A percentile compares a stretch with the other conserved stretches of the same genome.
Conservation (phyloP, 2,329 filamentous ascomycete species). For the Colletotrichum sidae region DNA sequence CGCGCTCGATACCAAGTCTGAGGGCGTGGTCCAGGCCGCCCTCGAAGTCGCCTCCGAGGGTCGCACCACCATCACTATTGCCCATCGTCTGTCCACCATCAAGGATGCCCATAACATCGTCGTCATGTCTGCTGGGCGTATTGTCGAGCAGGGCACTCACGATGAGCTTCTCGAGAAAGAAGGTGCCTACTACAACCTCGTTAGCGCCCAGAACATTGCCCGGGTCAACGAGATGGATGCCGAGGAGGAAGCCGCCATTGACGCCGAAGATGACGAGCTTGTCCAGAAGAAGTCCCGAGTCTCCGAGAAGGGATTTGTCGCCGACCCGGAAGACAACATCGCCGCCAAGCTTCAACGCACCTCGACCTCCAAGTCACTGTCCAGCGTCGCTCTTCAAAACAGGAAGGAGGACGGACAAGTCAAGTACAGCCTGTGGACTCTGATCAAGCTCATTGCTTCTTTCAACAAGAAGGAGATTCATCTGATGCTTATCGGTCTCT, state of each 20-base stretch:
- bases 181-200: slow-evolving; percentile 84
- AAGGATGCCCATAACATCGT: slow-evolving; percentile 95
- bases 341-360: slow-evolving; percentile 67
- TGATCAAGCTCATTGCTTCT: slow-evolving; percentile 81
- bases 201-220: slow-evolving; percentile 87
- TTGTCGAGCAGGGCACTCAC: slow-evolving; percentile 93
- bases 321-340: slow-evolving; percentile 73
- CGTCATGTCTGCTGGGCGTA: slow-evolving; percentile 86
- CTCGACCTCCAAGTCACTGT: slow-evolving; percentile 69
- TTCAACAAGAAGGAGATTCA: slow-evolving; percentile 83
- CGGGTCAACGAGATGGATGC: slow-evolving; percentile 65
- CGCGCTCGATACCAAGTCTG: slow-evolving; percentile 92
- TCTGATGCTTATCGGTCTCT: slow-evolving; percentile 78
- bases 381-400: slow-evolving; percentile 76
- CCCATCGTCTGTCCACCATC: slow-evolving; percentile 94
- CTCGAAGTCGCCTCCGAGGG: slow-evolving; percentile 87
- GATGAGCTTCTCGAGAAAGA: slow-evolving; percentile 77
- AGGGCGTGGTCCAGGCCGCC: slow-evolving; percentile 93
- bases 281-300: slow-evolving; percentile 59
- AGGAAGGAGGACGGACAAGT: slow-evolving; percentile 61
- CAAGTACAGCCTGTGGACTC: slow-evolving; percentile 77
- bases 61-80: slow-evolving; percentile 95
- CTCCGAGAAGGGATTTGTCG: slow-evolving; percentile 54
- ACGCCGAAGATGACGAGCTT: slow-evolving; percentile 62
- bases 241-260: slow-evolving; percentile 63